phyloP scores from a whole-genome alignment of 108 stramenopile genomes.

The Conticribra weissflogii region DNA sequence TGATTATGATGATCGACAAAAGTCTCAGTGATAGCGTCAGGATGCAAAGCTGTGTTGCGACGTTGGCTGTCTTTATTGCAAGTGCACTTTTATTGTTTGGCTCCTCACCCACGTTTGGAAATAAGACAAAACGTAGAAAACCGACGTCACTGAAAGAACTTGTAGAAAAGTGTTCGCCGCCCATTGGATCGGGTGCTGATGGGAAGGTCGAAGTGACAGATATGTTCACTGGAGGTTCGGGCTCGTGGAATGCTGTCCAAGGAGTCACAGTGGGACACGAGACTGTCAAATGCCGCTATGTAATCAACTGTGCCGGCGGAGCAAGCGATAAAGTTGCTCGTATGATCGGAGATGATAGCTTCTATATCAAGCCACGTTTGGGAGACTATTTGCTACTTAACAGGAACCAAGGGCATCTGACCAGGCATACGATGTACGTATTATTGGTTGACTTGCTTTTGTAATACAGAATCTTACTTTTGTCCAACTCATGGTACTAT shows the following conservation, averaged over 20 bases:
- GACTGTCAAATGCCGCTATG: constrained; percentile 57
- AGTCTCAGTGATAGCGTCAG: constrained; percentile 23
- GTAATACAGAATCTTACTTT: no score
- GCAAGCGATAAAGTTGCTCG: constrained; percentile 69
- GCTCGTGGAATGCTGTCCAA: constrained; percentile 53
- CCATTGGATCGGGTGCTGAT: constrained; percentile 51
- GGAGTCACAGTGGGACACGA: constrained; percentile 63
- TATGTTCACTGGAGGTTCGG: constrained; percentile 76
- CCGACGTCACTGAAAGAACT: constrained; percentile 39
- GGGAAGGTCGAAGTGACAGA: constrained; percentile 59
- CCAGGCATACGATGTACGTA: constrained; percentile 67
- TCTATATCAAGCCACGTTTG: constrained; percentile 74
- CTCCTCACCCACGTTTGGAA: constrained; percentile 6
- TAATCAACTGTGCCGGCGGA: constrained; percentile 82
- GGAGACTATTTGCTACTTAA: constrained; percentile 79
- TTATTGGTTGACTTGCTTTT: no score
- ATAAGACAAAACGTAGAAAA: constrained; percentile 1
- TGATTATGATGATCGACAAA: constrained; percentile 37
- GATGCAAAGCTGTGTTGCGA: constrained; percentile 27
- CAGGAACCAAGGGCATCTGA: constrained; percentile 74
- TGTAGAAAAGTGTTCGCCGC: constrained; percentile 54
- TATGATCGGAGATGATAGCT: constrained; percentile 81
- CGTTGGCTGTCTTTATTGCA: constrained; percentile 26
- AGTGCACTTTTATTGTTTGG: constrained; percentile 21
- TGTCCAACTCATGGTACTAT: no score